These are phyloP conservation scores for Penicillium riverlandense DNA, from an alignment of 495 filamentous ascomycete genomes.

Conservation along the genomic window DNA sequence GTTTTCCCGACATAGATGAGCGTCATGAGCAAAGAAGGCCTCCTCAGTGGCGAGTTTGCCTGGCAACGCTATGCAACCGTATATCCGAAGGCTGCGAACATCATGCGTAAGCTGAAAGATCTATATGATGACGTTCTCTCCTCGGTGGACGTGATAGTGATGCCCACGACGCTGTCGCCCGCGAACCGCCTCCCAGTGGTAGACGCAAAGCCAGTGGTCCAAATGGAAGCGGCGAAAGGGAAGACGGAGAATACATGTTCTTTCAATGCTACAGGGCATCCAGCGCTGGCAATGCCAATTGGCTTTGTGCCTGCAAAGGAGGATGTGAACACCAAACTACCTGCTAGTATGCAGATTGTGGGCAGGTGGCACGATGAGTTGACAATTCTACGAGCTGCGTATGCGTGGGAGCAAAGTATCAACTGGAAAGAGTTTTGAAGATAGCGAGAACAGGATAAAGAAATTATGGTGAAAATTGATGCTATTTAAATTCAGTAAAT, in stretches of 20 bases:
- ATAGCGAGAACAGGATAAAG: no score
- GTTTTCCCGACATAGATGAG: no score
- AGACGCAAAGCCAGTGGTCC: conserved; percentile 3
- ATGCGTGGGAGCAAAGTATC: no score
- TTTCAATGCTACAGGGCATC: conserved; percentile 51
- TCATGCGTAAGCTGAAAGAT: no score
- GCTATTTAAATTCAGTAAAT: no score
- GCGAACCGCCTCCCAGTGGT: conserved; percentile 10
- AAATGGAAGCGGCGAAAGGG: conserved; percentile 27
- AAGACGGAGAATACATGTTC: conserved; percentile 43
- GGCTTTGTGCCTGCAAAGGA: conserved; percentile 33
- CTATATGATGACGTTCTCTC: no score
- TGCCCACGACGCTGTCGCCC: conserved; percentile 1
- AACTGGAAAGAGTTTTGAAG: no score
- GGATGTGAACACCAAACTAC: conserved; percentile 33
- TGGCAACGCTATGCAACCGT: no score
- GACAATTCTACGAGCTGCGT: conserved; percentile 14
- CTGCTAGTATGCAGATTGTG: conserved; percentile 51
- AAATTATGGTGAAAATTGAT: no score
- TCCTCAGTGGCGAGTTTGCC: no score
- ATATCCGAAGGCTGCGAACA: no score
- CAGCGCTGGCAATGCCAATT: conserved; percentile 46
- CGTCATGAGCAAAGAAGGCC: no score
- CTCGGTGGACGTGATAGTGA: conserved; percentile 23
- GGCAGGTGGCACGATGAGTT: conserved; percentile 41